These are phyloP conservation scores for Roridomyces roridus DNA, from an alignment of 768 basidiomycete genomes.

Conservation along the genomic window DNA sequence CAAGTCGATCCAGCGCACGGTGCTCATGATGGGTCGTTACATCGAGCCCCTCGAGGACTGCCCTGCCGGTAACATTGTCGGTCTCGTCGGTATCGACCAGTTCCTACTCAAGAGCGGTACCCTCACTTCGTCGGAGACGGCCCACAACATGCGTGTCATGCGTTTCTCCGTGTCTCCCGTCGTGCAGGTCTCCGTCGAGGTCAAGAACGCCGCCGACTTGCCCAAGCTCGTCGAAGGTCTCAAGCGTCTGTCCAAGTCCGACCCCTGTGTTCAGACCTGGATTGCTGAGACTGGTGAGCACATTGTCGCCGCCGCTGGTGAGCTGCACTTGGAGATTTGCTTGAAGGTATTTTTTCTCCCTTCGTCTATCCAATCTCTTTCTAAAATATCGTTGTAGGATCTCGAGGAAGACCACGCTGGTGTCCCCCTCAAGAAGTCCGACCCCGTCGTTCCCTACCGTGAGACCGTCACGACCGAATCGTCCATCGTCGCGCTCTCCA, in stretches of 20 bases:
- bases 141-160: slow-evolving; percentile 99
- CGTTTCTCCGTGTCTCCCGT: slow-evolving; percentile 99
- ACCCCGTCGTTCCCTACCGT: slow-evolving; percentile 96
- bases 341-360: slow-evolving; percentile 70
- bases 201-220: slow-evolving; percentile 98
- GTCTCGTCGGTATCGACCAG: slow-evolving; percentile 99
- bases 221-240: slow-evolving; percentile 99
- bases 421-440: slow-evolving; percentile 97
- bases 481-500: slow-evolving; percentile 92
- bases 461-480: slow-evolving; percentile 98
- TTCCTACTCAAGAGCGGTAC: slow-evolving; percentile 99
- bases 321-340: slow-evolving; percentile 99
- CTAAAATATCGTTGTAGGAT: slow-evolving; percentile 60
- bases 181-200: slow-evolving; percentile 98
- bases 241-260: slow-evolving; percentile 99
- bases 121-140: slow-evolving; percentile 95
- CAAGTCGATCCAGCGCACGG: slow-evolving; percentile 98
- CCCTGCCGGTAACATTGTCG: slow-evolving; percentile 97
- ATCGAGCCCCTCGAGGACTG: slow-evolving; percentile 99
- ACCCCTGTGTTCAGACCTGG: slow-evolving; percentile 97
- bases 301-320: slow-evolving; percentile 98
- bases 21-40: slow-evolving; percentile 99
- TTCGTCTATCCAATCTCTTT: neutral
- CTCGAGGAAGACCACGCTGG: slow-evolving; percentile 99
- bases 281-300: slow-evolving; percentile 93